Evolutionary conservation across 2,329 filamentous ascomycete genomes (phyloP).

Genomic region (Parasarocladium wereldwijsianum): DNA sequence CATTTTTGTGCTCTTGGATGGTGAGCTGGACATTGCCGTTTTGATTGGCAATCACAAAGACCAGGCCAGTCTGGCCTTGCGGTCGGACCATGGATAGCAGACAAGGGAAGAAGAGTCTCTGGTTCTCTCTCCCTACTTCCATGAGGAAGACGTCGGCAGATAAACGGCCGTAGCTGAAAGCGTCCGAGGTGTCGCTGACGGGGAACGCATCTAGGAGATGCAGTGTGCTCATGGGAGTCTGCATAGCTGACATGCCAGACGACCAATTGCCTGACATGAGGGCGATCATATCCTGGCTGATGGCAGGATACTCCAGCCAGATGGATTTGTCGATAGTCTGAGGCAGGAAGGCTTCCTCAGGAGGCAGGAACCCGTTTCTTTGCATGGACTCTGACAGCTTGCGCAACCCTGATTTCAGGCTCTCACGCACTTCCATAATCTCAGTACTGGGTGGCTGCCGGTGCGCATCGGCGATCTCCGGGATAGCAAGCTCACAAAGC

Average conservation of each 20-base stretch:
- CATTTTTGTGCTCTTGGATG: conserved; percentile 53
- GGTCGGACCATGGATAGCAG: conserved; percentile 62
- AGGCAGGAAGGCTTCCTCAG: conserved; percentile 52
- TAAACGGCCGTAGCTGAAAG: conserved; percentile 69
- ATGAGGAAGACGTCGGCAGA: conserved; percentile 60
- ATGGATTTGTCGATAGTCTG: conserved; percentile 69
- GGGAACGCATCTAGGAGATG: conserved; percentile 56
- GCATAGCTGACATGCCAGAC: conserved; percentile 32
- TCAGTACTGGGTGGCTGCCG: conserved; percentile 28
- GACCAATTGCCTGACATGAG: conserved; percentile 50
- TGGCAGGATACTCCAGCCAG: conserved; percentile 64
- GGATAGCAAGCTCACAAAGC: conserved; percentile 47
- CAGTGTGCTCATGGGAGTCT: conserved; percentile 29
- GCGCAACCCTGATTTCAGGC: conserved; percentile 49
- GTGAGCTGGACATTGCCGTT: conserved; percentile 61
- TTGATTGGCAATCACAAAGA: conserved; percentile 66
- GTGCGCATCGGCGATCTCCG: conserved; percentile 32
- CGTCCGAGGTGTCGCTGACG: conserved; percentile 55
- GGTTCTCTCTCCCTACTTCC: conserved; percentile 55
- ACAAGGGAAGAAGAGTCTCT: conserved; percentile 56
- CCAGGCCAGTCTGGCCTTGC: conserved; percentile 52
- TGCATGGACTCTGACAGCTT: conserved; percentile 74
- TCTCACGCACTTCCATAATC: conserved; percentile 36
- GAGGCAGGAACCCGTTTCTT: conserved; percentile 63
- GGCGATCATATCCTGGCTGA: conserved; percentile 57